Percentiles rank a stretch among this genome's conserved stretches.
phyloP scores from a whole-genome alignment of 2,329 filamentous ascomycete genomes.

The Pseudogymnoascus sp. region DNA sequence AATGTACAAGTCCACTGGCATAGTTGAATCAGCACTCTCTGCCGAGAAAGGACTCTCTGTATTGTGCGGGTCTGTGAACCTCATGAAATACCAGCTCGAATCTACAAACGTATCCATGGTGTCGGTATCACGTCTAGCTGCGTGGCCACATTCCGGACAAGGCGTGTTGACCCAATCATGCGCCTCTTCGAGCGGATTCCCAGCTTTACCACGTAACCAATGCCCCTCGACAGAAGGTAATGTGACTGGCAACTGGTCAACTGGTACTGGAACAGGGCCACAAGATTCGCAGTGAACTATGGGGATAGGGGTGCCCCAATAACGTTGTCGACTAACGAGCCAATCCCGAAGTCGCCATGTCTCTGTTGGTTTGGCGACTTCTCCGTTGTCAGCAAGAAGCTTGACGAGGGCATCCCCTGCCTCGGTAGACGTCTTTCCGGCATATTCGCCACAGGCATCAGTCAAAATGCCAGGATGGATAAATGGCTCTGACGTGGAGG shows the following conservation, averaged over 20 bases:
- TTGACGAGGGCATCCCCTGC: conserved; percentile 53
- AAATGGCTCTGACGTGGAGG: conserved; percentile 45
- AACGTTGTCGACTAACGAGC: conserved; percentile 85
- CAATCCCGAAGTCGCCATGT: conserved; percentile 81
- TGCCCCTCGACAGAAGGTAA: conserved; percentile 62
- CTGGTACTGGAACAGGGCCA: conserved; percentile 70
- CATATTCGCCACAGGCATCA: conserved; percentile 54
- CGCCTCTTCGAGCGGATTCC: conserved; percentile 68
- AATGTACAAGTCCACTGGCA: conserved; percentile 82
- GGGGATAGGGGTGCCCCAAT: conserved; percentile 86
- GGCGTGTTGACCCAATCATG: conserved; percentile 65
- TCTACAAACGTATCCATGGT: conserved; percentile 97
- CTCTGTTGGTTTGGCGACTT: conserved; percentile 53
- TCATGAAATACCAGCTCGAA: conserved; percentile 87
- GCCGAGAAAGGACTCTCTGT: conserved; percentile 50
- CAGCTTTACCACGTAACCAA: conserved; percentile 59
- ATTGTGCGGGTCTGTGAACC: conserved; percentile 68
- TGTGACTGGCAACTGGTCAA: conserved; percentile 65
- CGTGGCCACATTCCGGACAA: conserved; percentile 64
- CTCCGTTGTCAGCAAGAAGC: conserved; percentile 42
- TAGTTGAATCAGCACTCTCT: conserved; percentile 42
- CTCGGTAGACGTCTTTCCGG: conserved; percentile 53
- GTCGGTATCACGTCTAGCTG: conserved; percentile 76
- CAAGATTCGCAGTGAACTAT: conserved; percentile 74
- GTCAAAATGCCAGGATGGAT: conserved; percentile 61